Conservation (phyloP, 2,329 filamentous ascomycete species). For the Botrytis porri region DNA sequence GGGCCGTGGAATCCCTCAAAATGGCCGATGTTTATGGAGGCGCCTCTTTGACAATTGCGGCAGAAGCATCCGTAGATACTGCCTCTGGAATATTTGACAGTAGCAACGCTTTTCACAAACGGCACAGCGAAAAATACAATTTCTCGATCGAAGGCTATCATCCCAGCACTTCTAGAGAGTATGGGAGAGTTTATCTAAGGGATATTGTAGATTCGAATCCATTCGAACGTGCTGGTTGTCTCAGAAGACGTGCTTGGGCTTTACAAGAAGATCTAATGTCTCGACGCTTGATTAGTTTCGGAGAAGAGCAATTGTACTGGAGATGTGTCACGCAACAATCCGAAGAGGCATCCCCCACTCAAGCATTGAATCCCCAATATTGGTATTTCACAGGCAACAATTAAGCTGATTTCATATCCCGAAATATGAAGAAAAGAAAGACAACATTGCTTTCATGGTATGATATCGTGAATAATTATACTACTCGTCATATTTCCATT, state of each 20-base stretch:
- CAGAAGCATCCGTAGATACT: background rate
- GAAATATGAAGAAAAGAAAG: background rate
- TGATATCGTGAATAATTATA: background rate
- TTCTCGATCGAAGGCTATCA: background rate
- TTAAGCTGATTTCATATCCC: background rate
- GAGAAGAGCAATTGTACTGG: background rate
- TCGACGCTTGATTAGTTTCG: rapidly evolving
- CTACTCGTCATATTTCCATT: background rate
- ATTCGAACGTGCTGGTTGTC: background rate
- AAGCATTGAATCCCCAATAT: background rate
- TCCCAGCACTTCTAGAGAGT: background rate
- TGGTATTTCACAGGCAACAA: background rate
- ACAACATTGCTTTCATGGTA: background rate
- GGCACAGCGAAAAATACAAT: background rate
- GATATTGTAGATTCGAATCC: rapidly evolving
- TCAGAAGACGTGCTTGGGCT: background rate
- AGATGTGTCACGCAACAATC: rapidly evolving
- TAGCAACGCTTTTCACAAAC: background rate
- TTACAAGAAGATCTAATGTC: background rate
- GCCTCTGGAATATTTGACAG: background rate
- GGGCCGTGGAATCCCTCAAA: background rate
- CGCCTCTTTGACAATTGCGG: background rate
- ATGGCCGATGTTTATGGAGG: background rate
- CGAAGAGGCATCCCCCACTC: background rate
- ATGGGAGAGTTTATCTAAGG: background rate